These are phyloP conservation scores for Albifimbria verrucaria DNA, from an alignment of 2,329 filamentous ascomycete species.

Conservation along the genomic window DNA sequence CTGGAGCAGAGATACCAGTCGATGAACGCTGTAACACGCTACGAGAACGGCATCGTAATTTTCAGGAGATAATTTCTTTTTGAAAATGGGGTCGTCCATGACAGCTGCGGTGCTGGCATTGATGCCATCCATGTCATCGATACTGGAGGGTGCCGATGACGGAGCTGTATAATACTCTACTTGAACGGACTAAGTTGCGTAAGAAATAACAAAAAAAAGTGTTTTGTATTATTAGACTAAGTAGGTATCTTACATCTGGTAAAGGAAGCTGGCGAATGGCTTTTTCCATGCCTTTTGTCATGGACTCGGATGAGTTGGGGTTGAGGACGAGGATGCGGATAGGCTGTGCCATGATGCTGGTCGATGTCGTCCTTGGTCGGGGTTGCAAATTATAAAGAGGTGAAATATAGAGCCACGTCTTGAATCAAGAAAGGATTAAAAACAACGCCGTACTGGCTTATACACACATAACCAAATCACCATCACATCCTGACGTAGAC, in stretches of 20 bases:
- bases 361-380: constrained; percentile 15
- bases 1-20: constrained; percentile 62
- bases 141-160: constrained; percentile 62
- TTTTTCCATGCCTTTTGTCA: constrained; percentile 64
- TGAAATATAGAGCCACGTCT: constrained; percentile 13
- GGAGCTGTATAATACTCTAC: constrained; percentile 67
- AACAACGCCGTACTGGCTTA: too few relatives aligned
- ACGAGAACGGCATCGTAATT: constrained; percentile 75
- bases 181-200: constrained; percentile 36
- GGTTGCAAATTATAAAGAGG: not conserved
- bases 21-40: constrained; percentile 85
- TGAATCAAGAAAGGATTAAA: not conserved
- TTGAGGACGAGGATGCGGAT: constrained; percentile 66
- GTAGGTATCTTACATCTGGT: constrained; percentile 16
- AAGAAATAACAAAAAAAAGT: too few relatives aligned
- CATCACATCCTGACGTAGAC: not conserved
- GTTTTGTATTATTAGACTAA: not conserved
- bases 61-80: constrained; percentile 27
- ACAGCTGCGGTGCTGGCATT: constrained; percentile 60
- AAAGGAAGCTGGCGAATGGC: constrained; percentile 40
- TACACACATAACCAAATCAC: too few relatives aligned
- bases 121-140: constrained; percentile 73
- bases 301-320: constrained; percentile 70
- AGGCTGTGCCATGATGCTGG: too few relatives aligned
- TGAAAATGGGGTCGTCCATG: constrained; percentile 47